Conservation (phyloP, 1,284 basidiomycete genomes). For the Trametes sp. region DNA sequence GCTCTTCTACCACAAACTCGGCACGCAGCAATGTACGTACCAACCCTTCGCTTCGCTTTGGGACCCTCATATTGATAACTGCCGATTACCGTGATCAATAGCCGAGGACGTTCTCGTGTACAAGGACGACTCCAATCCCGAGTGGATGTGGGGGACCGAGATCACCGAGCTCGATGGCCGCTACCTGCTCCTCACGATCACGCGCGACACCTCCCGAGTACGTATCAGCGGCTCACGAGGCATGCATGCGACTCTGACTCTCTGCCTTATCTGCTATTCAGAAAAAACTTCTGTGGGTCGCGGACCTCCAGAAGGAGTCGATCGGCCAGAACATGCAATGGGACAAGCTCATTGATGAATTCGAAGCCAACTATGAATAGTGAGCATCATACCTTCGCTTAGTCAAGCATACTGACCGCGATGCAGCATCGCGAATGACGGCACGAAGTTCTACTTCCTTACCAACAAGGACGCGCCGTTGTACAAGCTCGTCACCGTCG, state of each 20-base stretch:
- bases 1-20: constrained; percentile 78
- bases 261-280: constrained; percentile 40
- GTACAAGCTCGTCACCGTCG: constrained; percentile 73
- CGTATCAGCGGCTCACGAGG: constrained; percentile 24
- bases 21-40: constrained; percentile 69
- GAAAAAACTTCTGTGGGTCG: constrained; percentile 81
- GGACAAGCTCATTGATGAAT: constrained; percentile 73
- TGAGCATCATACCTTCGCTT: constrained; percentile 45
- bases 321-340: constrained; percentile 73
- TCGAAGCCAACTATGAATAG: constrained; percentile 68
- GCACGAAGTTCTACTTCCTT: constrained; percentile 66
- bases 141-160: constrained; percentile 69
- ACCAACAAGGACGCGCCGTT: constrained; percentile 75
- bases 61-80: constrained; percentile 6
- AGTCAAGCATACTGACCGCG: background rate
- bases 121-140: constrained; percentile 68
- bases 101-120: constrained; percentile 74
- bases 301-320: constrained; percentile 64
- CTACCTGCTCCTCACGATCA: constrained; percentile 65
- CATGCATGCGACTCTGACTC: constrained; percentile 1
- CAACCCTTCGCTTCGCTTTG: background rate
- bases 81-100: constrained; percentile 38
- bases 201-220: constrained; percentile 73
- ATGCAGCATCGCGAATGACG: constrained; percentile 71
- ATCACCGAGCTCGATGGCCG: constrained; percentile 68